phyloP scores from a whole-genome alignment of 805 yeast species.

The Pichia occidentalis region DNA sequence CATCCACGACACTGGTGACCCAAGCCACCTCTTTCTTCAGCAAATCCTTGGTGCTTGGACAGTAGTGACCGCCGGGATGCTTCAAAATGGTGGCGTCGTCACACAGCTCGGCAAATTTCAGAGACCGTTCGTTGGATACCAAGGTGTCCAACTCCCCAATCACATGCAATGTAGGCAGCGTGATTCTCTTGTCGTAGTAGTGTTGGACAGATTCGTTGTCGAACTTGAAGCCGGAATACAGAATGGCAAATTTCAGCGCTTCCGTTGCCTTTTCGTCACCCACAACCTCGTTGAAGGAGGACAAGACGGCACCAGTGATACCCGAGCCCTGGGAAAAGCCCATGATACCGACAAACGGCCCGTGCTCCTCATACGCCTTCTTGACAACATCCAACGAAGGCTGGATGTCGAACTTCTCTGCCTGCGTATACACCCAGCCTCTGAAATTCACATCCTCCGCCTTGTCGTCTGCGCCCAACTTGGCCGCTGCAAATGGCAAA shows the following conservation, averaged over 20 bases:
- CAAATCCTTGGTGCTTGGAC: slow-evolving; percentile 70
- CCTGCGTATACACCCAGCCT: slow-evolving; percentile 70
- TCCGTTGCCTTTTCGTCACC: slow-evolving; percentile 36
- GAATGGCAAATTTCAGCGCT: slow-evolving; percentile 60
- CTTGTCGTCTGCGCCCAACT: slow-evolving; percentile 40
- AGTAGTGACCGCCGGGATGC: slow-evolving; percentile 97
- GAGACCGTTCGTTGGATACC: slow-evolving; percentile 66
- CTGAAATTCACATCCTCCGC: slow-evolving; percentile 28
- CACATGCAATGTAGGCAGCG: slow-evolving; percentile 56
- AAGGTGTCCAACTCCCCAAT: slow-evolving; percentile 84
- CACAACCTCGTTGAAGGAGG: slow-evolving; percentile 48
- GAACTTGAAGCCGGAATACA: slow-evolving; percentile 58
- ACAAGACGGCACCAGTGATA: slow-evolving; percentile 62
- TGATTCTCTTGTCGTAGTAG: slow-evolving; percentile 26
- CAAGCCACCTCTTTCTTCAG: slow-evolving; percentile 30
- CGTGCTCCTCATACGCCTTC: slow-evolving; percentile 46
- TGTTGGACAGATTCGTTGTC: slow-evolving; percentile 24
- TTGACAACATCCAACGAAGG: slow-evolving; percentile 45
- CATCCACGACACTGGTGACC: slow-evolving; percentile 25
- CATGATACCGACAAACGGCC: slow-evolving; percentile 81
- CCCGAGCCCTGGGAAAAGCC: slow-evolving; percentile 98
- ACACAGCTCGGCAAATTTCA: slow-evolving; percentile 52
- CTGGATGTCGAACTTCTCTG: slow-evolving; percentile 28
- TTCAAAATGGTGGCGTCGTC: slow-evolving; percentile 43
- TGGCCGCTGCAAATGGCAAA: slow-evolving; percentile 56